These are phyloP conservation scores for Globisporangium heterothallicum DNA, from an alignment of 352 stramenopile genomes.

Conservation along the genomic window DNA sequence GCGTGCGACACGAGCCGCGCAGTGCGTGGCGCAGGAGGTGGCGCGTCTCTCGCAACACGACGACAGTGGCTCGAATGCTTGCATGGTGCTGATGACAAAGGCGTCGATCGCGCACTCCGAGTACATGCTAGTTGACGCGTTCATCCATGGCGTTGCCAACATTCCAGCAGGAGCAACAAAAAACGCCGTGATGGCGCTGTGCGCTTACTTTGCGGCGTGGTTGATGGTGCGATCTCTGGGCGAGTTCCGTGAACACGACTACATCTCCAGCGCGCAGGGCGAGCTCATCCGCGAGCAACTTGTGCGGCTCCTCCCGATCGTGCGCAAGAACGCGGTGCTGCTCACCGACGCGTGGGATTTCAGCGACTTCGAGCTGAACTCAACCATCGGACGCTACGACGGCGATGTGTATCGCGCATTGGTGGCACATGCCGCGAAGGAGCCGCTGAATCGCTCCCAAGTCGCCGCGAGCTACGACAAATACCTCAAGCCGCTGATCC, in stretches of 20 bases:
- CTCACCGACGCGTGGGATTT: constrained; percentile 36
- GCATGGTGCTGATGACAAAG: constrained; percentile 38
- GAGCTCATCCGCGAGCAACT: constrained; percentile 19
- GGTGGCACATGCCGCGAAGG: constrained; percentile 33
- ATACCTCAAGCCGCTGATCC: constrained; percentile 40
- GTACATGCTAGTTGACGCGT: constrained; percentile 22
- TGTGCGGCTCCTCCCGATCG: constrained; percentile 19
- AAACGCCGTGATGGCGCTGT: constrained; percentile 18
- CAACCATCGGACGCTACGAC: constrained; percentile 65
- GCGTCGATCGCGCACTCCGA: constrained; percentile 31
- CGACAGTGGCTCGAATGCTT: constrained; percentile 21
- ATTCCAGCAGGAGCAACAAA: constrained; percentile 9
- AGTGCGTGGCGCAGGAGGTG: constrained; percentile 13
- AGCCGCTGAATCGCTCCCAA: constrained; percentile 55
- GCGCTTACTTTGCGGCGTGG: constrained; percentile 24
- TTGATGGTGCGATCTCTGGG: constrained; percentile 25
- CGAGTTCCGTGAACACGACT: constrained; percentile 42
- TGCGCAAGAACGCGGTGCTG: constrained; percentile 35
- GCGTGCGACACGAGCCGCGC: constrained; percentile 16
- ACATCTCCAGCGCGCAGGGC: constrained; percentile 26
- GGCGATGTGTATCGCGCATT: constrained; percentile 67
- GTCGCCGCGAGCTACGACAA: constrained; percentile 51
- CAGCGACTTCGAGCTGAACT: constrained; percentile 61
- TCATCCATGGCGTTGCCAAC: constrained; percentile 14
- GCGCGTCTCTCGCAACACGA: constrained; percentile 3